Evolutionary conservation across 345 rosid genomes (phyloP), one percentile per base, ranked within the genome.

Genomic region (Brassica rapa): DNA sequence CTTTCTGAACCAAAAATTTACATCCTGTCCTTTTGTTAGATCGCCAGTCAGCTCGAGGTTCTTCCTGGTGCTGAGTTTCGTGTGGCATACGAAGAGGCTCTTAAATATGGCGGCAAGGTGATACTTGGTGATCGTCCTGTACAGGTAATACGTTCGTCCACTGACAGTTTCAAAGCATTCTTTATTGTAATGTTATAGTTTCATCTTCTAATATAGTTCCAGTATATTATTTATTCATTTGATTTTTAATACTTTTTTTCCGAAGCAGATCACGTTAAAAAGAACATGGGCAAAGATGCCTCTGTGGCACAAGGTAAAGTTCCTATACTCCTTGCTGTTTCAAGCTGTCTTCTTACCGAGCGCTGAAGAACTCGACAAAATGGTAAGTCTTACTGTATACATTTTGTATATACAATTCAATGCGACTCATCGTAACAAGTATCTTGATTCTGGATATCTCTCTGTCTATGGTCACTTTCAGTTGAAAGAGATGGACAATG

Each of bases 91-190:
- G 97, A 96, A 86, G 97, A 96, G 86, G 99, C 99, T 12, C 83
- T 80, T 80, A 88, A 89, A 72, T 96, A 93, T 82, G 93, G 93
- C 62, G 93, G 92, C 74, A 91, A 85, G 84, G 97, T 96, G 67
- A 82, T 93, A 77, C 97, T 96, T 78, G 99, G 99, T 71, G 99
- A 96, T 88, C 98, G 99, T 68, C 99, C 97, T 49, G 93, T 96
- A 41, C 90, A 91, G 89, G 99, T 90, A 37, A 80, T 71, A 72
- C 71, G 16, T 70, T 41, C 60, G 1, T 71, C 70, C 27, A 7
- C 21, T 0, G 21, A 19, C 82, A 62, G 67, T 69, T 63, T 21
- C 23, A 29, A 30, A 55, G 2, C 59, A 51, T 70, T 62, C 74
- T 51, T 68, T 6, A 5, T 21, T 68, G 57, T 25, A 57, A 14